Conservation (phyloP, 1,284 basidiomycete species). For the Agaricales sp. region DNA sequence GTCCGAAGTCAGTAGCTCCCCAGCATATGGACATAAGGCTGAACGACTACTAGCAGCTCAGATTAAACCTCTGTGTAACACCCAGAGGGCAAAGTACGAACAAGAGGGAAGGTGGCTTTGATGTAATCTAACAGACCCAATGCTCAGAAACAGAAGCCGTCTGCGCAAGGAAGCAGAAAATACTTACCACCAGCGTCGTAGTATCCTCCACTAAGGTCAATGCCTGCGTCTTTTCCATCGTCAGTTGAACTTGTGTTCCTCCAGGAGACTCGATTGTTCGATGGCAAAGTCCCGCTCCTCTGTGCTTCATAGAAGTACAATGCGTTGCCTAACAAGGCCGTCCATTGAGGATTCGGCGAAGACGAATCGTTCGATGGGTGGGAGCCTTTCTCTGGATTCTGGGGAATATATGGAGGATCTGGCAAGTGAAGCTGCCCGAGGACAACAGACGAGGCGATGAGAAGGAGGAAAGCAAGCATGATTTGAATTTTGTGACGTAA, state of each 20-base stretch:
- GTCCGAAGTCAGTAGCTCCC: conserved; percentile 78
- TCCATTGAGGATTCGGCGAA: conserved; percentile 70
- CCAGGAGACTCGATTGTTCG: conserved; percentile 73
- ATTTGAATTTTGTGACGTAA: conserved; percentile 4
- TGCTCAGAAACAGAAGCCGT: background rate
- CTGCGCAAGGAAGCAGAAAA: conserved; percentile 8
- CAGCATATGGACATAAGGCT: conserved; percentile 79
- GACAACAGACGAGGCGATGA: conserved; percentile 3
- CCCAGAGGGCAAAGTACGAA: conserved; percentile 19
- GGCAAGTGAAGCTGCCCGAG: conserved; percentile 55
- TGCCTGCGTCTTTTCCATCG: conserved; percentile 66
- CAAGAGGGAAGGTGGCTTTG: conserved; percentile 76
- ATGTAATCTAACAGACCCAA: conserved; percentile 55
- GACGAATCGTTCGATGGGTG: conserved; percentile 31
- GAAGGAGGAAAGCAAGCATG: background rate
- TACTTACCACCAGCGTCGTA: conserved; percentile 79
- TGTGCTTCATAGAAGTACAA: conserved; percentile 91
- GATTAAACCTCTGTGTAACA: conserved; percentile 4
- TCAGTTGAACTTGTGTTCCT: conserved; percentile 70
- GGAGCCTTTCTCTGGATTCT: conserved; percentile 48
- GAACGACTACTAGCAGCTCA: conserved; percentile 40
- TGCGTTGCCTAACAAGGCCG: conserved; percentile 66
- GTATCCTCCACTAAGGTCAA: conserved; percentile 76
- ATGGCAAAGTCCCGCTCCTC: conserved; percentile 66
- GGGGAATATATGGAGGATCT: conserved; percentile 49